A percentile compares a stretch with the other conserved stretches of the same genome.
phyloP scores from a whole-genome alignment of 2,329 filamentous ascomycete genomes.

The Camillea tinctor region DNA sequence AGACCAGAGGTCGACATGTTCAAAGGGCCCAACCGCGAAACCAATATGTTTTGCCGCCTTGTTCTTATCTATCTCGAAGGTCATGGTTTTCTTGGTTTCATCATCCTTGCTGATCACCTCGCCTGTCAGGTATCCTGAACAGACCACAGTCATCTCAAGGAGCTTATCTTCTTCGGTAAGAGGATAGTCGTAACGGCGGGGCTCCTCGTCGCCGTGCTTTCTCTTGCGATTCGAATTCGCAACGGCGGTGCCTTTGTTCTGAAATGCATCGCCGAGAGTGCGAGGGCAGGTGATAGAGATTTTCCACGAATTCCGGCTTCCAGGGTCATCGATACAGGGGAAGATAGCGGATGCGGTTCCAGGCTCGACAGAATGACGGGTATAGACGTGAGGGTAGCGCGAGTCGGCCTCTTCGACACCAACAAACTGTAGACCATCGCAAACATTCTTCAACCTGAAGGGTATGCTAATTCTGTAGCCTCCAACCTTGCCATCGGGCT shows the following conservation, averaged over 20 bases:
- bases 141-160: conserved; percentile 85
- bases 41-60: conserved; percentile 87
- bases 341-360: conserved; percentile 85
- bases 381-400: conserved; percentile 90
- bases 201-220: conserved; percentile 42
- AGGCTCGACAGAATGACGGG: conserved; percentile 73
- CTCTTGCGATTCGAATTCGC: conserved; percentile 36
- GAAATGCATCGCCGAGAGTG: conserved; percentile 77
- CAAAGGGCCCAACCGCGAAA: conserved; percentile 92
- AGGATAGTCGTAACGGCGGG: conserved; percentile 33
- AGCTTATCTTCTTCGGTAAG: conserved; percentile 78
- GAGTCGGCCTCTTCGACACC: conserved; percentile 76
- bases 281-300: conserved; percentile 82
- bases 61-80: conserved; percentile 73
- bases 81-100: conserved; percentile 80
- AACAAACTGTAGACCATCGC: conserved; percentile 90
- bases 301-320: conserved; percentile 81
- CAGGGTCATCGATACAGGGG: conserved; percentile 86
- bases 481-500: conserved; percentile 35
- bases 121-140: conserved; percentile 84
- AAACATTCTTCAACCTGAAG: conserved; percentile 71
- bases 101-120: conserved; percentile 77
- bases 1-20: conserved; percentile 81
- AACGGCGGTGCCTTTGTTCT: conserved; percentile 31
- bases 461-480: conserved; percentile 62